Base-by-base conservation (phyloP, 148 eudicot species). In the Pharnaceum exiguum region DNA sequence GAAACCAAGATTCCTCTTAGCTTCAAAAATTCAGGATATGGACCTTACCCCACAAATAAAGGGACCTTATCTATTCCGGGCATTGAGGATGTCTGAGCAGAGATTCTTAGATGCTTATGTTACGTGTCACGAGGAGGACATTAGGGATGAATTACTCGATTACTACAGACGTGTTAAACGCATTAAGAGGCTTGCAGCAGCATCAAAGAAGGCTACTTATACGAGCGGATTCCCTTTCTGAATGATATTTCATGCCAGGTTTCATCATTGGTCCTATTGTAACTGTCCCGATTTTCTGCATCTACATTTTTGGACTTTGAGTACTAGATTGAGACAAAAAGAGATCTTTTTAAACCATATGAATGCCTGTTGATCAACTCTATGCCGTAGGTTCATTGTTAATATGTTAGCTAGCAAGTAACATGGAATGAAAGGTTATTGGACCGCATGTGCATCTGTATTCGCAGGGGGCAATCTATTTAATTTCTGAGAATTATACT, bases 21-120 rank as follows among this genome's bases (percentile, higher is more conserved):
- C 68, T 3, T 38, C 62, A 19, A 81, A 74, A 68, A 73, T 89
- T 39, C 71, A 76, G 42, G 84, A 79, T 19, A 73, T 86, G 95
- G 78, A 64, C 27, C 77, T 89, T 40, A 25, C 24, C 31, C 95
- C 95, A 7, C 68, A 60, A 33, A 71, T 89, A 3, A 66, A 74
- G 29, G 86, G 82, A 33, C 73, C 76, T 39, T 2, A 2, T 5
- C n/a, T 89, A 63, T 38, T 86, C 40, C 77, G 51, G 35, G 90
- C 97, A 25, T 43, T 89, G 65, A 77, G 97, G 66, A 86, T 86
- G 95, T 26, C 55, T 1, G 97, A 83, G 32, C 60, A 67, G 60
- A 65, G 84, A 66, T 83, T 89, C 67, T 10, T 69, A 26, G 46
- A 74, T 55, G 81, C 46, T 4, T 86, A 71, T 30, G 60, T 89